Percentiles rank a stretch among this genome's conserved stretches.
These are phyloP conservation scores for Teunomyces kruisii DNA, from an alignment of 805 yeast species.

Conservation along the genomic window DNA sequence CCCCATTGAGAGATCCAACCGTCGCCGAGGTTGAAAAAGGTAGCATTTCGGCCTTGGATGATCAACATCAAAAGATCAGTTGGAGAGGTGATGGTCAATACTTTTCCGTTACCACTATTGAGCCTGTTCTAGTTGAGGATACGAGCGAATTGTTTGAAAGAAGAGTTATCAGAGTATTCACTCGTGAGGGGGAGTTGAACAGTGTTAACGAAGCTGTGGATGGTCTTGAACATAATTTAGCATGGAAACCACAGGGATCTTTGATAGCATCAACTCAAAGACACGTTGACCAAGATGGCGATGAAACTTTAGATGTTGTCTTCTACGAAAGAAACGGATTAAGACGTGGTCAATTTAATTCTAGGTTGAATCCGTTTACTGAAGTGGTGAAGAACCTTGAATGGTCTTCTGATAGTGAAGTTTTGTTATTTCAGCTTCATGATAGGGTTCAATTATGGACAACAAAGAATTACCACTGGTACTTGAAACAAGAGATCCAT, in stretches of 20 bases:
- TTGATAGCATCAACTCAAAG: constrained; percentile 81
- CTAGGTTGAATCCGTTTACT: constrained; percentile 53
- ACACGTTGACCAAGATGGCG: constrained; percentile 52
- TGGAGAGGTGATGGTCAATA: constrained; percentile 97
- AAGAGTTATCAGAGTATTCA: constrained; percentile 80
- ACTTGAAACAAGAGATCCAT: constrained; percentile 74
- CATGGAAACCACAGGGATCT: constrained; percentile 93
- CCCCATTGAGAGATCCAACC: constrained; percentile 80
- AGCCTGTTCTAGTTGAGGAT: constrained; percentile 44
- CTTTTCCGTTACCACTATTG: constrained; percentile 67
- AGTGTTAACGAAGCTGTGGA: constrained; percentile 90
- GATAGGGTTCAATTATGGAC: constrained; percentile 85
- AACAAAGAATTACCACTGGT: constrained; percentile 93
- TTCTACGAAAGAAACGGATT: constrained; percentile 94
- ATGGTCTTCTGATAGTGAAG: constrained; percentile 84
- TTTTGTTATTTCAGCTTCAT: constrained; percentile 64
- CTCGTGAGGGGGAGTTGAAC: constrained; percentile 72
- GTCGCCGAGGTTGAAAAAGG: constrained; percentile 76
- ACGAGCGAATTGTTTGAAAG: constrained; percentile 44
- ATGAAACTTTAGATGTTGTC: constrained; percentile 51
- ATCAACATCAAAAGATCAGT: constrained; percentile 50
- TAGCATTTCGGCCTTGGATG: constrained; percentile 55
- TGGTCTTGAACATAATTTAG: constrained; percentile 66
- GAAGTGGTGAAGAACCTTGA: constrained; percentile 51
- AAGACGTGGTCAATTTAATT: constrained; percentile 79